Percentiles rank a stretch among this genome's conserved stretches.
phyloP scores from a whole-genome alignment of 176 grass and related monocot genomes.

The Zea luxurians region DNA sequence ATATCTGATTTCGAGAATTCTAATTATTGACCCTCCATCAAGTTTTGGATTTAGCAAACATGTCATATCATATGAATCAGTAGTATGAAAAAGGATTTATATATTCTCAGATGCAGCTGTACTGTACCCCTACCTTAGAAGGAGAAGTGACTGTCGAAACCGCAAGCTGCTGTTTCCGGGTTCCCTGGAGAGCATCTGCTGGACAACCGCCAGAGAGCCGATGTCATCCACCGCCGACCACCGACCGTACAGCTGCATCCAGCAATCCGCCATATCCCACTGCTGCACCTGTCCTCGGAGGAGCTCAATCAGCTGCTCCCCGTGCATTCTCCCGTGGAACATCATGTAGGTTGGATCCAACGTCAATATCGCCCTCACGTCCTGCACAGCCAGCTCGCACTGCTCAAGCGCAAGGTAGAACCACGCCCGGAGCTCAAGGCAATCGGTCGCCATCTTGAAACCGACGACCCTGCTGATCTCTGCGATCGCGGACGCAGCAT shows the following conservation, averaged over 20 bases:
- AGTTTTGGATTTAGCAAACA: background rate
- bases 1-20: too few species aligned
- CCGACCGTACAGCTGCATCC: slow-evolving; percentile 94
- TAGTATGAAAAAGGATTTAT: background rate
- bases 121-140: slow-evolving; percentile 62
- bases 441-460: slow-evolving; percentile 78
- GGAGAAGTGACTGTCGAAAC: slow-evolving; percentile 88
- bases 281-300: slow-evolving; percentile 68
- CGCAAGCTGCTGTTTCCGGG: slow-evolving; percentile 85
- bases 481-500: slow-evolving; percentile 55
- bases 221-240: slow-evolving; percentile 96
- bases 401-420: slow-evolving; percentile 69
- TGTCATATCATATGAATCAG: background rate
- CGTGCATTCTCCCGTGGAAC: slow-evolving; percentile 87
- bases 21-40: background rate
- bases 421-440: slow-evolving; percentile 89
- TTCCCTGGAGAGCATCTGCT: slow-evolving; percentile 88
- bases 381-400: slow-evolving; percentile 67
- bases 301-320: slow-evolving; percentile 76
- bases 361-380: slow-evolving; percentile 71
- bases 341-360: slow-evolving; percentile 78
- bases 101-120: slow-evolving; percentile 5
- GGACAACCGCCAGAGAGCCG: slow-evolving; percentile 84
- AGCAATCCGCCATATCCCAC: slow-evolving; percentile 95
- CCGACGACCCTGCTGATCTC: slow-evolving; percentile 79